A percentile compares a stretch with the other conserved stretches of the same genome.
phyloP scores from a whole-genome alignment of 176 grass and related monocot genomes.

The Tillandsia fasciculata region DNA sequence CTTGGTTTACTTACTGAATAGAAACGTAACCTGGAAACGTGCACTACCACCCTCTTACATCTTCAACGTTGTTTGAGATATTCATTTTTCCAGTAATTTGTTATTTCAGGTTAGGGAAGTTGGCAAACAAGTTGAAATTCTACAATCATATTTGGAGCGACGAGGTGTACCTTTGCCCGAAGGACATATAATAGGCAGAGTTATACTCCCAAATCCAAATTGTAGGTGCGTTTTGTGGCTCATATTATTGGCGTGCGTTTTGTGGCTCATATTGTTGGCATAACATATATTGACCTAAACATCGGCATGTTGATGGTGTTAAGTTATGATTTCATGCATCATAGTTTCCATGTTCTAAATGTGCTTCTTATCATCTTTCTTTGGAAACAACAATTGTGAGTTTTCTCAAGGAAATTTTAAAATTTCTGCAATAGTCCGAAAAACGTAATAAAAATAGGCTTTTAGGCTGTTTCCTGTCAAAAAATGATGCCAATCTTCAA shows the following conservation, averaged over 20 bases:
- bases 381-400: too few species aligned
- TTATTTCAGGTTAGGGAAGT: slow-evolving; percentile 64
- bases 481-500: too few species aligned
- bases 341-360: neutral
- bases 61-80: too few species aligned
- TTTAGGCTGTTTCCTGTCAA: too few species aligned
- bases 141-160: slow-evolving; percentile 88
- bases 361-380: too few species aligned
- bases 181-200: slow-evolving; percentile 44
- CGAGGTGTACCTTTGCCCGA: slow-evolving; percentile 64
- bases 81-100: neutral
- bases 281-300: neutral
- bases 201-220: slow-evolving; percentile 71
- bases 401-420: too few species aligned
- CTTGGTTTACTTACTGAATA: too few species aligned
- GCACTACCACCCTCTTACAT: too few species aligned
- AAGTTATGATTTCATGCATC: neutral
- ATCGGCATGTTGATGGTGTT: neutral
- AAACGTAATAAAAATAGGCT: too few species aligned
- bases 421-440: too few species aligned
- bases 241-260: neutral
- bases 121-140: slow-evolving; percentile 47
- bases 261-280: neutral
- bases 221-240: slow-evolving; percentile 30
- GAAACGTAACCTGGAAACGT: too few species aligned